Conservation (phyloP, 352 stramenopile genomes). For the Globisporangium rhizosaccharum region DNA sequence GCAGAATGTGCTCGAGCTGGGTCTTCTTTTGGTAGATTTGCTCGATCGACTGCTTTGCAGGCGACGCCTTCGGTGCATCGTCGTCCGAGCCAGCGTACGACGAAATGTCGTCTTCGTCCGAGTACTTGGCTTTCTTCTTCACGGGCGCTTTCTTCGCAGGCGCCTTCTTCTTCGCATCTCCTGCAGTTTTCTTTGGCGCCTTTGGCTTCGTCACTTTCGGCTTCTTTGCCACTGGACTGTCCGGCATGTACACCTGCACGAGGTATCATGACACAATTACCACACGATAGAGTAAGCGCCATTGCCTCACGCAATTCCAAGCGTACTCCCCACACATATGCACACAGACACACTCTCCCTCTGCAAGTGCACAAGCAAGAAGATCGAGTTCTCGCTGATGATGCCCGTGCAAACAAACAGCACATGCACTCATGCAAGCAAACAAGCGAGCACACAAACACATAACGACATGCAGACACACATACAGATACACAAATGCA, state of each 20-base stretch:
- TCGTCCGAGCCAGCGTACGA: conserved; percentile 35
- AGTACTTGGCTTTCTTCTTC: conserved; percentile 47
- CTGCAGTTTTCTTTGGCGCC: conserved; percentile 31
- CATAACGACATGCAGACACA: neutral
- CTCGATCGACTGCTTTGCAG: conserved; percentile 69
- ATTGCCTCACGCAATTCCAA: too few species aligned
- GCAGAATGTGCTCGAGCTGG: conserved; percentile 96
- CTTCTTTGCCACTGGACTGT: conserved; percentile 11
- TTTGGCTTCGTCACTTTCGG: conserved; percentile 12
- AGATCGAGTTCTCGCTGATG: neutral
- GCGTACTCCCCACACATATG: too few species aligned
- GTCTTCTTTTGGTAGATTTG: conserved; percentile 98
- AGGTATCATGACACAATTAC: too few species aligned
- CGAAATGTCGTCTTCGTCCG: conserved; percentile 17
- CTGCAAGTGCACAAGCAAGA: neutral
- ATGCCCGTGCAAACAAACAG: too few species aligned
- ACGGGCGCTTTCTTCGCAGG: conserved; percentile 26
- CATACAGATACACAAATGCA: neutral
- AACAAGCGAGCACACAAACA: neutral
- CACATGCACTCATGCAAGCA: neutral
- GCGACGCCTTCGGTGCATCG: conserved; percentile 20
- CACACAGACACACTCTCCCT: neutral
- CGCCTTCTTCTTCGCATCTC: conserved; percentile 22
- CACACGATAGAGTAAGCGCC: too few species aligned
- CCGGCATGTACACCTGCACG: conserved; percentile 14